These are phyloP conservation scores for Niveomyces coronatus DNA, from an alignment of 2,329 filamentous ascomycete species.

Conservation along the genomic window DNA sequence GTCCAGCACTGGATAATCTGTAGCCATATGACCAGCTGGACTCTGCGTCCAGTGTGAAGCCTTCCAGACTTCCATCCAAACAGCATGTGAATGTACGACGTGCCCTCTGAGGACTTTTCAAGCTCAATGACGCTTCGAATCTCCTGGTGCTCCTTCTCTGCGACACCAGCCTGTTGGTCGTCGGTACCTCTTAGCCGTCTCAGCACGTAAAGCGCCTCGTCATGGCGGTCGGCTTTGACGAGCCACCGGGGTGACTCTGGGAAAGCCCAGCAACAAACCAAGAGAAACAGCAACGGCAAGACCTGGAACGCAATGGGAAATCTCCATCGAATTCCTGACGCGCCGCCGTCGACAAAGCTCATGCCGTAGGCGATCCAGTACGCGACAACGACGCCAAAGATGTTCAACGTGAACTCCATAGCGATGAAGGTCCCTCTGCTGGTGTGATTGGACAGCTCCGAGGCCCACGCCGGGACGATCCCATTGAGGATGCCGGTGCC, in stretches of 20 bases:
- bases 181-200: slow-evolving; percentile 50
- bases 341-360: slow-evolving; percentile 42
- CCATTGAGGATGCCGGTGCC: slow-evolving; percentile 62
- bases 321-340: slow-evolving; percentile 52
- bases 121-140: slow-evolving; percentile 53
- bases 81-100: slow-evolving; percentile 55
- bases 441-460: slow-evolving; percentile 57
- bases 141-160: slow-evolving; percentile 56
- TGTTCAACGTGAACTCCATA: slow-evolving; percentile 64
- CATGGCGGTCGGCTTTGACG: slow-evolving; percentile 52
- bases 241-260: slow-evolving; percentile 62
- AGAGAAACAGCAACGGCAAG: slow-evolving; percentile 47
- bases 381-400: slow-evolving; percentile 50
- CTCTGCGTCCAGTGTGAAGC: slow-evolving; percentile 55
- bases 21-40: slow-evolving; percentile 61
- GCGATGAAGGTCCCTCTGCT: slow-evolving; percentile 59
- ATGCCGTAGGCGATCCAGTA: slow-evolving; percentile 48
- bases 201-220: slow-evolving; percentile 58
- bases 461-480: slow-evolving; percentile 62
- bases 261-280: slow-evolving; percentile 51
- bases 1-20: slow-evolving; percentile 64
- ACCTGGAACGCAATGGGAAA: slow-evolving; percentile 65
- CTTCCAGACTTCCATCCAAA: slow-evolving; percentile 55
- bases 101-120: slow-evolving; percentile 47
- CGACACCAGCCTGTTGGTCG: slow-evolving; percentile 39